A percentile compares a stretch with the other conserved stretches of the same genome.
phyloP scores from a whole-genome alignment of 177 flowering plant species.

The Vitis hybrid region DNA sequence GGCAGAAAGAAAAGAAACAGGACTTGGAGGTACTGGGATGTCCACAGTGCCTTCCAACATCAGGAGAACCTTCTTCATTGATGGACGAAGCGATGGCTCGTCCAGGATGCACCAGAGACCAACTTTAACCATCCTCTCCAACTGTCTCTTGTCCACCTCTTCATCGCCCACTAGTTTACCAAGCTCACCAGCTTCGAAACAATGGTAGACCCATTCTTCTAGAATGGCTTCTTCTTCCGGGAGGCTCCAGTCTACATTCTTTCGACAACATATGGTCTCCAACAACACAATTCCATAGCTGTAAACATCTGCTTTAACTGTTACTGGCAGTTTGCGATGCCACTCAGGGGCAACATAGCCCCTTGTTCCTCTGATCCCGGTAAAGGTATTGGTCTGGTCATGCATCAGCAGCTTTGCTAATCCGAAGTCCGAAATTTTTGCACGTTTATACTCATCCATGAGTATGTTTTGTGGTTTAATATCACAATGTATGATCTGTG shows the following conservation, averaged over 20 bases:
- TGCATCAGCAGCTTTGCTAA: constrained; percentile 23
- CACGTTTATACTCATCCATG: constrained; percentile 2
- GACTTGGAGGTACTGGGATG: constrained; percentile 19
- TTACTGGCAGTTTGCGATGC: constrained; percentile 17
- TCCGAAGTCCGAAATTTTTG: constrained; percentile 25
- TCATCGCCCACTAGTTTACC: constrained; percentile 17
- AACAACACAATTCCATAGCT: constrained; percentile 27
- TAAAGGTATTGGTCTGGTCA: constrained; percentile 24
- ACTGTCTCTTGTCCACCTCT: constrained; percentile 10
- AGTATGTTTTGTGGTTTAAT: constrained; percentile 21
- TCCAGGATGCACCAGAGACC: constrained; percentile 25
- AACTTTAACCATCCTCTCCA: constrained; percentile 18
- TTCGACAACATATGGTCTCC: constrained; percentile 24
- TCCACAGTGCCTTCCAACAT: constrained; percentile 29
- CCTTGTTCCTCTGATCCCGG: constrained; percentile 33
- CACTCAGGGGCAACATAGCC: constrained; percentile 35
- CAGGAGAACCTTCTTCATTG: constrained; percentile 25
- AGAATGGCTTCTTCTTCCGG: constrained; percentile 16
- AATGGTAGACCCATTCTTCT: constrained; percentile 19
- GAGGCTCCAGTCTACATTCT: constrained; percentile 11
- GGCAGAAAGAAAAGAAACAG: constrained; percentile 11
- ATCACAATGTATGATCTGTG: constrained; percentile 18
- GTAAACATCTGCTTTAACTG: constrained; percentile 24
- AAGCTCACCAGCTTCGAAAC: constrained; percentile 15
- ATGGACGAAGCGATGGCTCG: constrained; percentile 24